A percentile compares a stretch with the other conserved stretches of the same genome.
phyloP scores from a whole-genome alignment of 1,284 basidiomycete species.

The Bjerkandera adusta region DNA sequence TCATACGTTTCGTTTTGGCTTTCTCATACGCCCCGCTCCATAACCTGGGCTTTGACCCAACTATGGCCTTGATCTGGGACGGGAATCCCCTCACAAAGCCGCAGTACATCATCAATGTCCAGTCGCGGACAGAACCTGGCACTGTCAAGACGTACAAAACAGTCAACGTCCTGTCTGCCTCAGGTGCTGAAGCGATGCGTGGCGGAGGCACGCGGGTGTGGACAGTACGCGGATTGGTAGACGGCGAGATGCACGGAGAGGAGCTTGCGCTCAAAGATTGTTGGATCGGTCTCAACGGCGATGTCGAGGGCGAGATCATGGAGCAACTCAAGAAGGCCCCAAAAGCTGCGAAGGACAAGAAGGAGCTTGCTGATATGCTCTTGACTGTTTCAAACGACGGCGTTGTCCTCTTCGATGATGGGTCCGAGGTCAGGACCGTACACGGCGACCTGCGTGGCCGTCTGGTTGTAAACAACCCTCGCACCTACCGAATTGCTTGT shows the following conservation, averaged over 20 bases:
- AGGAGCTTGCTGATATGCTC: too few species aligned
- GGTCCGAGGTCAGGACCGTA: too few species aligned
- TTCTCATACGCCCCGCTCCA: constrained; percentile 1
- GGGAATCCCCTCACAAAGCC: too few species aligned
- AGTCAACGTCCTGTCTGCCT: background rate
- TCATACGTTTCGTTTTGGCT: constrained; percentile 5
- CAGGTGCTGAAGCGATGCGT: constrained; percentile 1
- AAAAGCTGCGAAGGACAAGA: background rate
- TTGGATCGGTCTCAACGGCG: background rate
- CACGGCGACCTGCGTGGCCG: too few species aligned
- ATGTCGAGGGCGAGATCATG: background rate
- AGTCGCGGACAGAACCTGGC: too few species aligned
- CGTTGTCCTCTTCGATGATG: too few species aligned
- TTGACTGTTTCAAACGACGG: too few species aligned
- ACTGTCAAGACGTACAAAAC: too few species aligned
- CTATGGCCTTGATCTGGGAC: too few species aligned
- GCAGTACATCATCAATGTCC: too few species aligned
- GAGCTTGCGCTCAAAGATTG: constrained; percentile 1
- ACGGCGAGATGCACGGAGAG: background rate
- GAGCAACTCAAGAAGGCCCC: background rate
- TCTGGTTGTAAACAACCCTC: too few species aligned
- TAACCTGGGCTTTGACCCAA: constrained; percentile 9
- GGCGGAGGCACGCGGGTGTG: constrained; percentile 4
- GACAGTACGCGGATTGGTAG: background rate
- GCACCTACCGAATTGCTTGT: too few species aligned